Evolutionary conservation across 129 eudicot species (phyloP), one percentile per base, ranked within the genome.

Genomic region (sunflower (Helianthus annuus)): DNA sequence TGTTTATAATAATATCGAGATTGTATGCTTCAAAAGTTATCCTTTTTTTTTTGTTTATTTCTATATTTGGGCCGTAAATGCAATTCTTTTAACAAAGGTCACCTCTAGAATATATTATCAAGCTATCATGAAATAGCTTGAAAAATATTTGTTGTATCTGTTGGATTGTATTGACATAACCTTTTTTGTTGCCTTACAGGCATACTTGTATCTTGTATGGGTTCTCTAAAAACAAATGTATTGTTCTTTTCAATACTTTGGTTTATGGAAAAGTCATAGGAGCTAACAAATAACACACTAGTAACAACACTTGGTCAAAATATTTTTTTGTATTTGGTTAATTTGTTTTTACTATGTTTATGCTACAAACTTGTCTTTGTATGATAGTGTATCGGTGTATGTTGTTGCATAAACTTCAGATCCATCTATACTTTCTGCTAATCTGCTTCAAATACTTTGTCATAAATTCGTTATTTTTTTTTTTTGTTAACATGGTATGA

Each of bases 181-280:
- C 10, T 29, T 15, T 53, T 53, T 44, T 46, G 53, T 54, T 66
- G 48, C 55, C 68, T n/a, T 84, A 82, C 84, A 93, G 98, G 98
- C 93, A 11, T 90, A 88, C 82, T 88, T 90, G n/a, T n/a, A n/a
- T n/a, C n/a, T n/a, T n/a, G 97, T 90, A 90, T 73, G 98, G 98
- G 53, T 90, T 93, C 79, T 93, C 90, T 53, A 90, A 94, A 51
- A 90, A 94, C 85, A 90, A 94, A 72, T 86, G 93, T 16, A 90
- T 94, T 64, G 97, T 90, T 79, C 97, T 94, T 75, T 94, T 84
- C 51, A 93, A 90, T 75, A 94, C 97, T 46, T 78, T 48, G 53
- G 34, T 29, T 7, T 66, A 10, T 45, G 46, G 17, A 48, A 16
- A 44, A 44, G 32, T 9, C 67, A 29, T 46, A n/a, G 34, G 61